Evolutionary conservation across 179 eudicot species (phyloP).

Genomic region (Patellifolia procumbens): DNA sequence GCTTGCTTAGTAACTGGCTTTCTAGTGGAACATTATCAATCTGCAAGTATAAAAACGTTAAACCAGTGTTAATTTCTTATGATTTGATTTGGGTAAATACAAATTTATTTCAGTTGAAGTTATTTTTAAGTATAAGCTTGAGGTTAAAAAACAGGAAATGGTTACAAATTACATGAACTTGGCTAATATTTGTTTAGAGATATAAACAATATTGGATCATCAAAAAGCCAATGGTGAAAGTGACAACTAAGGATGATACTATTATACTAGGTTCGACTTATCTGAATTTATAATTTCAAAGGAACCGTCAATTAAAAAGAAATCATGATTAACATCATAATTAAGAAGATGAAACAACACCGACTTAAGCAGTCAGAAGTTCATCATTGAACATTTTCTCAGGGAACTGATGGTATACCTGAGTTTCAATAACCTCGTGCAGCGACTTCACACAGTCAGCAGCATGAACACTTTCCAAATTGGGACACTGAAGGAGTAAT

Average conservation of each 20-base stretch:
- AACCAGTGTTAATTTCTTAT: not conserved
- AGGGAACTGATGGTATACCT: constrained; percentile 45
- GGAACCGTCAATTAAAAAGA: not conserved
- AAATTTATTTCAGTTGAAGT: not conserved
- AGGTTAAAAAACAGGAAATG: too few species aligned
- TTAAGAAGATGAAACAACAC: not conserved
- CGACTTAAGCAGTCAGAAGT: not conserved
- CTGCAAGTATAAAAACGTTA: constrained; percentile 43
- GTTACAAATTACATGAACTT: too few species aligned
- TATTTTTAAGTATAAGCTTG: too few species aligned
- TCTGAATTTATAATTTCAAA: not conserved
- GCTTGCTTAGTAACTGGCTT: constrained; percentile 51
- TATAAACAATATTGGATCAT: too few species aligned
- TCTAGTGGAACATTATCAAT: constrained; percentile 41
- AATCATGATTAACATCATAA: not conserved
- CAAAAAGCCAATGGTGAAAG: too few species aligned
- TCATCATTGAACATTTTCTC: not conserved
- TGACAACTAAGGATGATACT: too few species aligned
- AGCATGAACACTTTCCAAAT: constrained; percentile 74
- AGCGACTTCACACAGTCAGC: constrained; percentile 57
- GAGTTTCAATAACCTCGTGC: constrained; percentile 55
- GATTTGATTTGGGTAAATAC: not conserved
- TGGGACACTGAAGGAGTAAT: constrained; percentile 73
- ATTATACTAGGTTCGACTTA: not conserved
- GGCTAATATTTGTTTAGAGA: too few species aligned